Conservation (phyloP, 441 rosid species). For the Populus tomentosa region DNA sequence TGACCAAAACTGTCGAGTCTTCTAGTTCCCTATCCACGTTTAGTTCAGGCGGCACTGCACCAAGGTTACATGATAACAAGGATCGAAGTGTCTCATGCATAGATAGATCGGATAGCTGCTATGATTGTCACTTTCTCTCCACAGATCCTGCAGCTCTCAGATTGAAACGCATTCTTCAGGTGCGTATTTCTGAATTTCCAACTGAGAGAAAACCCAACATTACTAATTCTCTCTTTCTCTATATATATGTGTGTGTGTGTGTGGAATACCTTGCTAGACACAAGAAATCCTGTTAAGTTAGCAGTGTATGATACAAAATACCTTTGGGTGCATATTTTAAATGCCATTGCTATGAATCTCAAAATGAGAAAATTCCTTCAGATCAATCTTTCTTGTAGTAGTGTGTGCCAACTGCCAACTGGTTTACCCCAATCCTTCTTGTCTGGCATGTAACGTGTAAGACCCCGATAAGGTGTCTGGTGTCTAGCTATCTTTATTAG, state of each 20-base stretch:
- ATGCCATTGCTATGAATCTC: not conserved
- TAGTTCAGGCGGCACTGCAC: conserved; percentile 19
- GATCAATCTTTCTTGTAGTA: not conserved
- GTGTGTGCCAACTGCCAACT: not conserved
- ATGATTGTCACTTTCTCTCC: conserved; percentile 26
- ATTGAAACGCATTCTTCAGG: conserved; percentile 49
- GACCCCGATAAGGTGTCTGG: not conserved
- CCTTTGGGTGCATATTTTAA: not conserved
- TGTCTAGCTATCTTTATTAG: not conserved
- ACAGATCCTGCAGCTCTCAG: conserved; percentile 21
- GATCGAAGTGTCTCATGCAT: conserved; percentile 8
- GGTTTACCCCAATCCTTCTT: not conserved
- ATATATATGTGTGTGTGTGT: not conserved
- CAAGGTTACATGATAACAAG: conserved; percentile 20
- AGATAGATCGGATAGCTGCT: conserved; percentile 23
- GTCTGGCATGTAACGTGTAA: not conserved
- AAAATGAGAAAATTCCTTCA: not conserved
- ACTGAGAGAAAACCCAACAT: not conserved
- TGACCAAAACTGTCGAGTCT: conserved; percentile 57
- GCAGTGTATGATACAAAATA: not conserved
- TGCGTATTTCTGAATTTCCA: conserved; percentile 16
- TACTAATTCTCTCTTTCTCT: not conserved
- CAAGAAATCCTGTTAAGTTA: not conserved
- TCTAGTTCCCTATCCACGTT: conserved; percentile 45
- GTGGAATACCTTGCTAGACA: not conserved